Evolutionary conservation across 805 yeast genomes (phyloP).

Genomic region (Jamesozyma lodderae): DNA sequence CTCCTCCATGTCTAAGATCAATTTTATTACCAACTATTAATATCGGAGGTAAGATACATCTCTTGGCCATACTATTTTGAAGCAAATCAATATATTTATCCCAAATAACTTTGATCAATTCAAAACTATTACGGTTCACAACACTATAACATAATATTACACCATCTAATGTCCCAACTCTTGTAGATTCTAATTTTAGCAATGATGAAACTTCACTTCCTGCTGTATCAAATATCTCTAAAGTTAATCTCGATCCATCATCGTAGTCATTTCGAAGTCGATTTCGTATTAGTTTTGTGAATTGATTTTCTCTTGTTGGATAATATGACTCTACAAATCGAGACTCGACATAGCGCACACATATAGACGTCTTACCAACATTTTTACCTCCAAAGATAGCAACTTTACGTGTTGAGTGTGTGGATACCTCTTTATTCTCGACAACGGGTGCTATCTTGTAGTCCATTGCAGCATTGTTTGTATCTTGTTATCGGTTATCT

Average conservation of each 20-base stretch:
- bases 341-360: conserved; percentile 77
- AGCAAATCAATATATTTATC: conserved; percentile 72
- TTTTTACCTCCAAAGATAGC: conserved; percentile 84
- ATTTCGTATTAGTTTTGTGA: conserved; percentile 47
- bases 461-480: too few species aligned
- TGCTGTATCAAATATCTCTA: conserved; percentile 85
- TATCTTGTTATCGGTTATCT: too few species aligned
- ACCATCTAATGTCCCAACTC: conserved; percentile 75
- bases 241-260: not conserved
- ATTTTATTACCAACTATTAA: conserved; percentile 41
- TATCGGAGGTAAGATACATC: conserved; percentile 51
- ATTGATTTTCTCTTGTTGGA: conserved; percentile 86
- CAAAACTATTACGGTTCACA: conserved; percentile 68
- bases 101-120: conserved; percentile 62
- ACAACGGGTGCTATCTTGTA: conserved; percentile 1
- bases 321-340: conserved; percentile 83
- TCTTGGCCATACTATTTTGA: not conserved
- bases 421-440: too few species aligned
- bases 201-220: conserved; percentile 87
- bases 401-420: conserved; percentile 40
- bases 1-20: conserved; percentile 14
- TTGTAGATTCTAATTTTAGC: conserved; percentile 53
- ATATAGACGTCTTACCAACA: conserved; percentile 80
- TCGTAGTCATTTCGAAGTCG: conserved; percentile 48
- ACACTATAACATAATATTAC: conserved; percentile 76